Percentiles rank a stretch among this genome's conserved stretches.
Conservation (phyloP, 352 stramenopile genomes). For the Phytophthora meadii region DNA sequence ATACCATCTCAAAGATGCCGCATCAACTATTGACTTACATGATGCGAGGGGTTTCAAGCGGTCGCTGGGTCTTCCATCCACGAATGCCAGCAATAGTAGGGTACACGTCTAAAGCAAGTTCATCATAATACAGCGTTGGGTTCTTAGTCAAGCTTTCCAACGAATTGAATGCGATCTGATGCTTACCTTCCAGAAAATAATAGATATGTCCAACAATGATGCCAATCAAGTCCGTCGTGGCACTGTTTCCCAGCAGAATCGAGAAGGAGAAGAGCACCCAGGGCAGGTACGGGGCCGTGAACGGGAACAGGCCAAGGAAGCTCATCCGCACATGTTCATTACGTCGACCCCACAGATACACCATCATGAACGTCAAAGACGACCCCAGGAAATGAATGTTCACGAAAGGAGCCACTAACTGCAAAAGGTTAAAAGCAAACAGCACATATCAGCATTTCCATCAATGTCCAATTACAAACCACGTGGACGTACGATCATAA, state of each 20-base stretch:
- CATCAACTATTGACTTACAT: conserved; percentile 64
- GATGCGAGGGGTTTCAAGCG: conserved; percentile 92
- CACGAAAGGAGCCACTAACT: conserved; percentile 96
- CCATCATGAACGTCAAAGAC: conserved; percentile 99
- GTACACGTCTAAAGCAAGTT: conserved; percentile 92
- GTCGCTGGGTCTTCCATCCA: conserved; percentile 93
- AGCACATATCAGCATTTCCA: conserved; percentile 3
- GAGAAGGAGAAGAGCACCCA: conserved; percentile 98
- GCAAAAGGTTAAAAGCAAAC: conserved; percentile 12
- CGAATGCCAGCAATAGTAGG: conserved; percentile 96
- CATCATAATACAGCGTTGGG: conserved; percentile 18
- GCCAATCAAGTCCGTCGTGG: conserved; percentile 98
- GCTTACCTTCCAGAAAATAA: conserved; percentile 97
- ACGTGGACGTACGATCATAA: conserved; percentile 91
- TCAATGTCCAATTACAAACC: not conserved
- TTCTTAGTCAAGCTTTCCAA: not conserved
- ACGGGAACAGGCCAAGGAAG: conserved; percentile 98
- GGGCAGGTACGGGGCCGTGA: conserved; percentile 98
- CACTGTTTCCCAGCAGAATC: conserved; percentile 94
- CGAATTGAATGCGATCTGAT: not conserved
- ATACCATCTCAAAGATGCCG: not conserved
- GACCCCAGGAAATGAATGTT: conserved; percentile 98
- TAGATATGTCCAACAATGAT: conserved; percentile 99
- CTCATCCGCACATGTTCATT: conserved; percentile 98
- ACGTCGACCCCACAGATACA: conserved; percentile 97